Evolutionary conservation across 495 filamentous ascomycete species (phyloP).

Genomic region (Cairneyella variabilis): DNA sequence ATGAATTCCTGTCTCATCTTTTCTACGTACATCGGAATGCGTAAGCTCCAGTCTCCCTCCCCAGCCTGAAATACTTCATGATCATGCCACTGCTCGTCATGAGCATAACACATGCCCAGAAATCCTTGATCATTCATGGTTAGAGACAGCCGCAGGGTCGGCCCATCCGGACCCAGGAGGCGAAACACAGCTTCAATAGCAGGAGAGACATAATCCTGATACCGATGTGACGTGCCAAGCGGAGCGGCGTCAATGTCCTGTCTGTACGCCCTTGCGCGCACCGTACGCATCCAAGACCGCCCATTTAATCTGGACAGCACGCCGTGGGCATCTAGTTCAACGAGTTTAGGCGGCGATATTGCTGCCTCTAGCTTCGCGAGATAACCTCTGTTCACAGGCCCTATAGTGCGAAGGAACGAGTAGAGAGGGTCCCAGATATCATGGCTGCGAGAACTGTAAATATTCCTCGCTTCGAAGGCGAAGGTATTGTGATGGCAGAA

Average conservation of each 20-base stretch:
- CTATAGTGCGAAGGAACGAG: slow-evolving; percentile 1
- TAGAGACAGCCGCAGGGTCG: neutral
- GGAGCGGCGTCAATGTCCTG: neutral
- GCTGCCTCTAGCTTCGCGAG: slow-evolving; percentile 1
- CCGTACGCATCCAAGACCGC: neutral
- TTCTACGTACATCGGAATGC: neutral
- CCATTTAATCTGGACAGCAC: neutral
- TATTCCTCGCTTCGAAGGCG: neutral
- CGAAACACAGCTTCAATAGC: slow-evolving; percentile 10
- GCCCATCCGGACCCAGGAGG: neutral
- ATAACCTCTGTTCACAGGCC: neutral
- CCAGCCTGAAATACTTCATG: neutral
- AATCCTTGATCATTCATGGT: neutral
- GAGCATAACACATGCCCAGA: neutral
- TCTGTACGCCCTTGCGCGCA: neutral
- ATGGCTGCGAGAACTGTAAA: no score
- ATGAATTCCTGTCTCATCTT: neutral
- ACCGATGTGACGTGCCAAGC: neutral
- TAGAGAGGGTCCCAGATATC: slow-evolving; percentile 7
- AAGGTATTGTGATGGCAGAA: slow-evolving; percentile 8
- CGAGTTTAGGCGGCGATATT: neutral
- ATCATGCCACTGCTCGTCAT: no score
- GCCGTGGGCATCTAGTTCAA: slow-evolving; percentile 1
- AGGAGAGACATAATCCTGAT: slow-evolving; percentile 1
- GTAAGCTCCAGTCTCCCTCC: neutral